These are phyloP conservation scores for Leccinum incarnatum DNA, from an alignment of 768 basidiomycete species.

Conservation along the genomic window DNA sequence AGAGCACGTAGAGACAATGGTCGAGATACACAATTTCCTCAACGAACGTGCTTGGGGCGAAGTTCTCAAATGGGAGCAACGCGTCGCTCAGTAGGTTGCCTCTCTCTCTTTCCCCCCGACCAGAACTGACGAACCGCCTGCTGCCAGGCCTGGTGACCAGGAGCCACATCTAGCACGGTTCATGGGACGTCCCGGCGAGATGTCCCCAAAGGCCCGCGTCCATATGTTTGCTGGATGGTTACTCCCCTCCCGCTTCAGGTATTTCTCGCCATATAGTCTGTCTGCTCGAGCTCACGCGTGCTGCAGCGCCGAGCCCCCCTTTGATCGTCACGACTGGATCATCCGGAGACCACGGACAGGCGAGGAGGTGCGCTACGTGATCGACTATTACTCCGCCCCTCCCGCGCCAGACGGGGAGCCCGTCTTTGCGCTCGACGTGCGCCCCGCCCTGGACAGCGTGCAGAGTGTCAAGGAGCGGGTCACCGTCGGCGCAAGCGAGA, in stretches of 20 bases:
- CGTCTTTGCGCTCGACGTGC: conserved; percentile 92
- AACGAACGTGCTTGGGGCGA: conserved; percentile 97
- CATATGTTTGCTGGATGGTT: conserved; percentile 86
- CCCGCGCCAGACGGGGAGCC: conserved; percentile 88
- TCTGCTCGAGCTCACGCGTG: conserved; percentile 3
- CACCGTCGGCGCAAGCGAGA: conserved; percentile 62
- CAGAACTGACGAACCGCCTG: conserved; percentile 2
- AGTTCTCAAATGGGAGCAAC: conserved; percentile 89
- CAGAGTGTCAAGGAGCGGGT: conserved; percentile 75
- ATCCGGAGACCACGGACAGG: conserved; percentile 77
- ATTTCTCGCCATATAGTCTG: conserved; percentile 26
- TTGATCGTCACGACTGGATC: conserved; percentile 98
- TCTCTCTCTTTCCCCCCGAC: background rate
- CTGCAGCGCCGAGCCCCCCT: conserved; percentile 82
- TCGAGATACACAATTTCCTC: conserved; percentile 96
- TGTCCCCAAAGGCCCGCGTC: conserved; percentile 92
- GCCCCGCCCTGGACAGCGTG: conserved; percentile 88
- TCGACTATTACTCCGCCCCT: conserved; percentile 97
- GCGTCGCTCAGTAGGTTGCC: conserved; percentile 33
- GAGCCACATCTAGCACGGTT: conserved; percentile 78
- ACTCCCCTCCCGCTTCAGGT: conserved; percentile 90
- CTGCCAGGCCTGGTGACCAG: conserved; percentile 48
- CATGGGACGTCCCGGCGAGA: conserved; percentile 85
- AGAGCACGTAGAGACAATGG: conserved; percentile 95
- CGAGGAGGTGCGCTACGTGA: conserved; percentile 90